Percentiles rank a stretch among this genome's conserved stretches.
Evolutionary conservation across 129 eudicot species (phyloP).

Genomic region (Ambrosia trifida): DNA sequence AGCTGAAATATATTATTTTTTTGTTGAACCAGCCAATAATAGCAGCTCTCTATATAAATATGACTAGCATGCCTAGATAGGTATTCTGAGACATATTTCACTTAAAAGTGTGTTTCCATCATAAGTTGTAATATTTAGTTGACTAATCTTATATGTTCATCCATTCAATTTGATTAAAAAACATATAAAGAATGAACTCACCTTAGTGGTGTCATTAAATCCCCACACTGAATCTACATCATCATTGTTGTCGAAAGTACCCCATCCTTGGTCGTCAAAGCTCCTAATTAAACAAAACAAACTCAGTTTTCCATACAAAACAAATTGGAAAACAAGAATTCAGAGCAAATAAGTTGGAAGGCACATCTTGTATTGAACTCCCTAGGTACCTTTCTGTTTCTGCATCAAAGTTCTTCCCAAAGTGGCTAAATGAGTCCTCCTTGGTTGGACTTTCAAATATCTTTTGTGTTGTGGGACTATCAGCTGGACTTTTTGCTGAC

Average conservation of each 20-base stretch:
- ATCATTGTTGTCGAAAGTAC: constrained; percentile 82
- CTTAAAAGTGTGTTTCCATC: background rate
- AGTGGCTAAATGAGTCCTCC: constrained; percentile 45
- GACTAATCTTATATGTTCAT: background rate
- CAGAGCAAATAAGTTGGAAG: background rate
- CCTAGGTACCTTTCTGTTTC: constrained; percentile 68
- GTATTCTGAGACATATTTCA: constrained; percentile 4
- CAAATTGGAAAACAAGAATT: background rate
- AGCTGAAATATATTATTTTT: background rate
- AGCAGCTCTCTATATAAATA: background rate
- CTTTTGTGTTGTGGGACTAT: constrained; percentile 64
- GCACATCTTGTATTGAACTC: background rate
- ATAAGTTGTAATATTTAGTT: background rate
- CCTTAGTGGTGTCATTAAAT: constrained; percentile 62
- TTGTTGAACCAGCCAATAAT: background rate
- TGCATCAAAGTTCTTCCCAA: constrained; percentile 66
- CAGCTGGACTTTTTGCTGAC: constrained; percentile 73
- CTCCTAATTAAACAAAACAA: constrained; percentile 40
- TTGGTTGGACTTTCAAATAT: constrained; percentile 64
- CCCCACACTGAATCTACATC: constrained; percentile 98
- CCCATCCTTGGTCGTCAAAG: constrained; percentile 90
- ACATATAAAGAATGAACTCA: constrained; percentile 28
- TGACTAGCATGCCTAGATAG: too few relatives aligned
- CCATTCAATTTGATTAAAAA: constrained; percentile 1
- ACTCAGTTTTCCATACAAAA: constrained; percentile 11